These are phyloP conservation scores for Lichtheimia ramosa DNA, from an alignment of 371 early-diverging fungal genomes.

Conservation along the genomic window DNA sequence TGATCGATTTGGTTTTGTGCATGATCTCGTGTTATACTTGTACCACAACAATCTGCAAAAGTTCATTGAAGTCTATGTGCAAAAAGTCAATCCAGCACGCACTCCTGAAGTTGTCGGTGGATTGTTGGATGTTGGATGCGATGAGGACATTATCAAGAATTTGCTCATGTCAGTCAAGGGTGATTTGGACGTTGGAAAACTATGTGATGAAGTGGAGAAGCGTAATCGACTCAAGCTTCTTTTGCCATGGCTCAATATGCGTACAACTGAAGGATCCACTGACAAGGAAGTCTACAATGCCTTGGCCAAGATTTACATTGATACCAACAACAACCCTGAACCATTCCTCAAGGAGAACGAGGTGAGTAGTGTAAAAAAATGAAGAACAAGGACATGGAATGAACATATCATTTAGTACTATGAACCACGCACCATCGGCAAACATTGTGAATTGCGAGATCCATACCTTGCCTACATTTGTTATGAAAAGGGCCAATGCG, in stretches of 20 bases:
- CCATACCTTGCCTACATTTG: constrained; percentile 95
- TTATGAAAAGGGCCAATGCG: constrained; percentile 94
- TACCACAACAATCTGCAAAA: constrained; percentile 91
- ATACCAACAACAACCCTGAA: constrained; percentile 97
- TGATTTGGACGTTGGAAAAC: constrained; percentile 79
- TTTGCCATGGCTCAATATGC: constrained; percentile 89
- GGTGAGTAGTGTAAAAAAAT: constrained; percentile 16
- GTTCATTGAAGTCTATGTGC: constrained; percentile 97
- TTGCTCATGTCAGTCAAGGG: constrained; percentile 80
- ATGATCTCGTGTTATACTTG: constrained; percentile 93
- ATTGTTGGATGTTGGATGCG: constrained; percentile 97
- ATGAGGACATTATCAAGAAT: constrained; percentile 90
- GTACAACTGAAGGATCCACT: constrained; percentile 82
- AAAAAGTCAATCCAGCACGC: constrained; percentile 93
- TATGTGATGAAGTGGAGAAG: constrained; percentile 94
- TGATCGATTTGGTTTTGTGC: constrained; percentile 95
- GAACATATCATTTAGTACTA: constrained; percentile 57
- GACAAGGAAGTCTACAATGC: constrained; percentile 94
- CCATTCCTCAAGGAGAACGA: constrained; percentile 92
- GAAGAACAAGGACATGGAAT: not conserved
- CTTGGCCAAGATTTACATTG: constrained; percentile 97
- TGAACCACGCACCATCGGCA: constrained; percentile 88
- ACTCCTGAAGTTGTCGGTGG: constrained; percentile 96
- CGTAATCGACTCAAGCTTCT: constrained; percentile 95
- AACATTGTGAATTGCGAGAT: constrained; percentile 97